Conservation (phyloP, 2,329 filamentous ascomycete species). For the Cladophialophora immunda region DNA sequence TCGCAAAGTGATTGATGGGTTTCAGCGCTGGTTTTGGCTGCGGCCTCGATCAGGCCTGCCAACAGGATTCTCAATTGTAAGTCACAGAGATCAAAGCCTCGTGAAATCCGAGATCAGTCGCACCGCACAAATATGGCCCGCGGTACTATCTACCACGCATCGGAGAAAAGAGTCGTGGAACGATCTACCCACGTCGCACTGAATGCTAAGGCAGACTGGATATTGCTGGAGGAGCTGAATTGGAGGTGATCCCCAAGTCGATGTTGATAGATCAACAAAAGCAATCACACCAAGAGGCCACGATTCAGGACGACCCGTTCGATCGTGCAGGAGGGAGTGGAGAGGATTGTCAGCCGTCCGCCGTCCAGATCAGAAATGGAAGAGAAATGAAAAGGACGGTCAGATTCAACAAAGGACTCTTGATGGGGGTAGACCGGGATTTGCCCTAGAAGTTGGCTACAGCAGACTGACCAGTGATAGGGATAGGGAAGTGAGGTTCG, state of each 20-base stretch:
- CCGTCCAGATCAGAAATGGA: slow-evolving; percentile 5
- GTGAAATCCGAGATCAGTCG: not conserved
- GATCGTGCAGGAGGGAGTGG: not conserved
- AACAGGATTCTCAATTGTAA: not conserved
- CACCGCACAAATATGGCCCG: not conserved
- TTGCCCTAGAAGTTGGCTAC: slow-evolving; percentile 1
- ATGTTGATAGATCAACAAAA: slow-evolving; percentile 4
- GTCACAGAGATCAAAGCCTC: not conserved
- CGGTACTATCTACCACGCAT: slow-evolving; percentile 5
- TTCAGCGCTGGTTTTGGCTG: not conserved
- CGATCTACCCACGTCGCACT: not conserved
- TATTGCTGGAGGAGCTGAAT: slow-evolving; percentile 5
- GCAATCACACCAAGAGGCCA: slow-evolving; percentile 14
- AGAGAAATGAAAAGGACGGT: slow-evolving; percentile 17
- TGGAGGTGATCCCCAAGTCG: not conserved
- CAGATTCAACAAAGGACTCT: slow-evolving; percentile 19
- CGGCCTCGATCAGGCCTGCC: slow-evolving; percentile 6
- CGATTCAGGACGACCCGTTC: not conserved
- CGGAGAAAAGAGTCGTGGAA: not conserved
- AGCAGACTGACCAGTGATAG: slow-evolving; percentile 14
- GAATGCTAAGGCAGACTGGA: not conserved
- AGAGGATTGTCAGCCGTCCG: slow-evolving; percentile 4
- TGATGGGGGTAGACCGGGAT: slow-evolving; percentile 17
- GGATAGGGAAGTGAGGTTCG: slow-evolving; percentile 16
- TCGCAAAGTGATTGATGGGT: not conserved